phyloP scores from a whole-genome alignment of 129 eudicot species.

The Scalesia atractyloides region DNA sequence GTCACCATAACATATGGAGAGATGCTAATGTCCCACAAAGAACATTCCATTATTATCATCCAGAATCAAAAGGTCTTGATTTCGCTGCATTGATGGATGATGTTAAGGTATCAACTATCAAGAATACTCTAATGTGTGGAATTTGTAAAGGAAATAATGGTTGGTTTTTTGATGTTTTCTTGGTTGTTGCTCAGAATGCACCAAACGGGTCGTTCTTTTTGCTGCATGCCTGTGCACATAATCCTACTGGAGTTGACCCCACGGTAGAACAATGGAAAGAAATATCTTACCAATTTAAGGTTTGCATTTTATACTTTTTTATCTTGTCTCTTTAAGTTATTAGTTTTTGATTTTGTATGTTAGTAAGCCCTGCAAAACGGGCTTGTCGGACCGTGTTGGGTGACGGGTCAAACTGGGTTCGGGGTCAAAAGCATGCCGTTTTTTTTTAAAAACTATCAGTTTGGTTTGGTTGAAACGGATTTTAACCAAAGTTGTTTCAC shows the following conservation, averaged over 20 bases:
- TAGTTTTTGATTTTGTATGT: background rate
- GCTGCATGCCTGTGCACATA: slow-evolving; percentile 99
- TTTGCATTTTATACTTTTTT: slow-evolving; percentile 1
- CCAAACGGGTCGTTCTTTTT: slow-evolving; percentile 93
- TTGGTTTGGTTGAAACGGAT: too few relatives aligned
- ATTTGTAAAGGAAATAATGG: background rate
- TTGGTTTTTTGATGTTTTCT: slow-evolving; percentile 1
- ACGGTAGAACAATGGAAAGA: slow-evolving; percentile 93
- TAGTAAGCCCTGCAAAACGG: background rate
- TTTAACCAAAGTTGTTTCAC: too few relatives aligned
- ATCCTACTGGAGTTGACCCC: slow-evolving; percentile 99
- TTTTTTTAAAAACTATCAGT: too few relatives aligned
- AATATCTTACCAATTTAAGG: slow-evolving; percentile 85
- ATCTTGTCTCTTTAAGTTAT: background rate
- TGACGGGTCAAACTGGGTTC: too few relatives aligned
- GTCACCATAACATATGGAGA: slow-evolving; percentile 99
- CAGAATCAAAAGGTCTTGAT: slow-evolving; percentile 90
- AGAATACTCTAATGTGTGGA: slow-evolving; percentile 1
- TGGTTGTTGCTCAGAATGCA: slow-evolving; percentile 64
- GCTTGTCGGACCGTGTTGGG: too few relatives aligned
- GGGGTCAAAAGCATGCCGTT: too few relatives aligned
- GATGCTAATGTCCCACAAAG: slow-evolving; percentile 85
- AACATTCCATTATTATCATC: slow-evolving; percentile 84
- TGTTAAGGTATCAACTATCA: slow-evolving; percentile 53
- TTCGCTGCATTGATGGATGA: slow-evolving; percentile 83